phyloP scores from a whole-genome alignment of 768 basidiomycete genomes.

The Leccinum variicolor region DNA sequence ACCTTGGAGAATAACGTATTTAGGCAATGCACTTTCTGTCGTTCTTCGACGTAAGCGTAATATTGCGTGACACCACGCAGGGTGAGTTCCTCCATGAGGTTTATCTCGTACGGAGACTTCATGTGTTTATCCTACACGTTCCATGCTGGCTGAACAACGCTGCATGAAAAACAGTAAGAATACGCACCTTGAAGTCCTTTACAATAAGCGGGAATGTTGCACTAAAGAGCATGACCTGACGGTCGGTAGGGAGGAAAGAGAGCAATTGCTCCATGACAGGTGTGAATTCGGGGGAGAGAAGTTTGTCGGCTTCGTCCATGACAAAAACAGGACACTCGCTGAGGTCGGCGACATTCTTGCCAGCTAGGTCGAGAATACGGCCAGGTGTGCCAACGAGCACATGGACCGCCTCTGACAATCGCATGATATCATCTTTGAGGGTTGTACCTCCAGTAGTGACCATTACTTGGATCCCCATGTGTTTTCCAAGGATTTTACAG shows the following conservation, averaged over 20 bases:
- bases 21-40: conserved; percentile 98
- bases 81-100: conserved; percentile 99
- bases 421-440: conserved; percentile 95
- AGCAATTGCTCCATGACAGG: conserved; percentile 98
- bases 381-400: conserved; percentile 97
- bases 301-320: conserved; percentile 99
- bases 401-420: conserved; percentile 86
- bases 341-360: conserved; percentile 91
- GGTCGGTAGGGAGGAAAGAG: conserved; percentile 73
- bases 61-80: conserved; percentile 98
- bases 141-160: conserved; percentile 8
- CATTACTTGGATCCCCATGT: conserved; percentile 96
- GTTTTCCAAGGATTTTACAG: conserved; percentile 94
- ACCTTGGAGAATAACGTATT: conserved; percentile 99
- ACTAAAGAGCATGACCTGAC: conserved; percentile 99
- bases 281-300: conserved; percentile 95
- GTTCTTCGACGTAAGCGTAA: conserved; percentile 98
- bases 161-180: not conserved
- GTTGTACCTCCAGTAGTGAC: conserved; percentile 98
- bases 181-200: conserved; percentile 91
- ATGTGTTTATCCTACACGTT: conserved; percentile 85
- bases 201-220: conserved; percentile 99
- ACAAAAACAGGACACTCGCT: conserved; percentile 95
- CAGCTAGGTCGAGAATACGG: conserved; percentile 89
- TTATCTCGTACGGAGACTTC: conserved; percentile 94